Evolutionary conservation across 306 rosid genomes (phyloP), one percentile per base, ranked within the genome.

Genomic region (Dalbergia oliveri): DNA sequence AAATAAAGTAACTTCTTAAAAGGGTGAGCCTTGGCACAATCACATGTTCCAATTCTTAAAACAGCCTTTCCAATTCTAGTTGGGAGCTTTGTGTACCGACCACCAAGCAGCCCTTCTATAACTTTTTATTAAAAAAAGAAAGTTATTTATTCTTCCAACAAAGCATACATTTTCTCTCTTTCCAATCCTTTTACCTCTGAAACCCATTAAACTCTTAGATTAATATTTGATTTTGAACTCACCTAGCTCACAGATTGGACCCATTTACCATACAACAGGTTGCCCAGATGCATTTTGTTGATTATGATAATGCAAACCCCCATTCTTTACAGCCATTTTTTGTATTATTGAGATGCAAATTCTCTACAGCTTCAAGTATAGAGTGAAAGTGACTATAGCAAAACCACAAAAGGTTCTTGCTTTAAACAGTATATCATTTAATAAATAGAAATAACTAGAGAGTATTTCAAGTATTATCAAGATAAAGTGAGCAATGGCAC

Each of bases 401-500:
- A 50, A 73, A 78, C 63, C 50, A 50, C 31, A 50, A 58, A 76
- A 68, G 15, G 18, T 60, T 69, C 33, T 49, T 45, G 23, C 34
- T 43, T 71, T 64, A 21, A 41, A 58, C n/a, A 34, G 58, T 54
- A 31, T 16, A 31, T 37, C 60, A 19, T 19, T 70, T 43, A 16
- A 65, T 63, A 63, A 75, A 41, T 41, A 77, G 5, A 82, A 53
- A 19, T 19, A 11, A 44, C 53, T 5, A 26, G n/a, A 62, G 31
- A 26, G 3, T 39, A 41, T 78, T 62, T 62, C 18, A 51, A 78
- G 18, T 31, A 69, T 70, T 61, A 77, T 77, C 53, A 70, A 76
- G 74, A 71, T 19, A 76, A 23, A 34, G 66, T 0, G 34, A 79
- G 41, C 39, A 49, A 11, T 0, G 75, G 66, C 21, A 66, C 81